Evolutionary conservation across 257 asterid species (phyloP).

Genomic region (Anisodus tanguticus): DNA sequence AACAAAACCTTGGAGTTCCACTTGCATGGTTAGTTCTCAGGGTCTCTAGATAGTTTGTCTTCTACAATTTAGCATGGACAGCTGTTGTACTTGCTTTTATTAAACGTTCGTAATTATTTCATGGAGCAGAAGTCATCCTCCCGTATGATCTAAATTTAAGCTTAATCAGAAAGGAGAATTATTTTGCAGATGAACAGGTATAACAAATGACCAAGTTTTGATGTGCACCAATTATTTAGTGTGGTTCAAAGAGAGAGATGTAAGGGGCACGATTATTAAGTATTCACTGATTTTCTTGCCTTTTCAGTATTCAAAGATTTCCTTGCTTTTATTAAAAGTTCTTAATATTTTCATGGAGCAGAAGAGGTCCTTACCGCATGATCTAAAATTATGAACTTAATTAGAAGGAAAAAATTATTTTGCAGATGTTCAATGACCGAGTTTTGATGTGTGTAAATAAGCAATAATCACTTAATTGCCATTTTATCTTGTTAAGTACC

Average conservation of each 20-base stretch:
- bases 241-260: neutral
- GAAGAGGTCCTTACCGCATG: neutral
- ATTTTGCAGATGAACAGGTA: neutral
- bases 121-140: slow-evolving; percentile 2
- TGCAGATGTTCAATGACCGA: neutral
- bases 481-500: neutral
- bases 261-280: neutral
- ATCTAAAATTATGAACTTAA: neutral
- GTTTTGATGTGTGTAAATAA: neutral
- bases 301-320: neutral
- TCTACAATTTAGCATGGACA: too few species aligned
- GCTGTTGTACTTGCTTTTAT: neutral
- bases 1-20: slow-evolving; percentile 82
- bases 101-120: slow-evolving; percentile 1
- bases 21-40: slow-evolving; percentile 68
- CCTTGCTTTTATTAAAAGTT: neutral
- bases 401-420: neutral
- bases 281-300: neutral
- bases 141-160: slow-evolving; percentile 10
- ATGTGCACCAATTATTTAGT: neutral
- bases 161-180: slow-evolving; percentile 6
- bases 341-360: neutral
- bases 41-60: too few species aligned
- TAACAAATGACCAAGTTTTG: neutral
- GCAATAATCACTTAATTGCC: neutral